Conservation (phyloP, 371 early-diverging fungal genomes). For the Ecytonucleospora hepatopenaei region DNA sequence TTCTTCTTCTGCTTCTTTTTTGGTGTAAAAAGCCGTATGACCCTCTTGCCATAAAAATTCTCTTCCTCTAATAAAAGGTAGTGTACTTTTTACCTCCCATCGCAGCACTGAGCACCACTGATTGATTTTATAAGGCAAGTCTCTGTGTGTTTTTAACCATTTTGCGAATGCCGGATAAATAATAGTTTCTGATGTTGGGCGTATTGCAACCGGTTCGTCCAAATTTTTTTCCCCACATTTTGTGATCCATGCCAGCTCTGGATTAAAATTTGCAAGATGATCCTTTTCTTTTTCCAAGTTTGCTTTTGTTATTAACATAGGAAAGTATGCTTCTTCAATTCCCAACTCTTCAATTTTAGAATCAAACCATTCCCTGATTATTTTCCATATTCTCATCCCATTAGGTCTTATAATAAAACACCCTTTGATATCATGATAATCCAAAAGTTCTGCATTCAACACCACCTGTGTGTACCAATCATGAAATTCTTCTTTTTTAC, state of each 20-base stretch:
- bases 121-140: constrained; percentile 89
- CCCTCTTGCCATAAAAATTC: constrained; percentile 99
- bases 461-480: constrained; percentile 62
- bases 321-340: constrained; percentile 94
- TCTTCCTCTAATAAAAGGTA: constrained; percentile 93
- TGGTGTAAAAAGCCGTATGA: constrained; percentile 85
- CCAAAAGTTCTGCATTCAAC: constrained; percentile 83
- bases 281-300: constrained; percentile 89
- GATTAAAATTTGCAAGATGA: constrained; percentile 95
- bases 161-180: constrained; percentile 97
- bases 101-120: constrained; percentile 99
- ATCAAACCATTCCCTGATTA: constrained; percentile 71
- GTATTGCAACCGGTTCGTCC: constrained; percentile 89
- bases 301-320: constrained; percentile 87
- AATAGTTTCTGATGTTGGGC: constrained; percentile 98
- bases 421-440: constrained; percentile 94
- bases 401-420: constrained; percentile 95
- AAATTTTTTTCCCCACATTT: constrained; percentile 75
- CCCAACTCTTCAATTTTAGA: constrained; percentile 74
- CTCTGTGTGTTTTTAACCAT: constrained; percentile 93
- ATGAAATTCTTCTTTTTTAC: constrained; percentile 67
- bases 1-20: constrained; percentile 77
- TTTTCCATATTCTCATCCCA: constrained; percentile 90
- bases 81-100: constrained; percentile 98
- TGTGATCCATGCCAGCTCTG: constrained; percentile 99